These are phyloP conservation scores for Dispira simplex DNA, from an alignment of 192 early-diverging fungal species.

Conservation along the genomic window DNA sequence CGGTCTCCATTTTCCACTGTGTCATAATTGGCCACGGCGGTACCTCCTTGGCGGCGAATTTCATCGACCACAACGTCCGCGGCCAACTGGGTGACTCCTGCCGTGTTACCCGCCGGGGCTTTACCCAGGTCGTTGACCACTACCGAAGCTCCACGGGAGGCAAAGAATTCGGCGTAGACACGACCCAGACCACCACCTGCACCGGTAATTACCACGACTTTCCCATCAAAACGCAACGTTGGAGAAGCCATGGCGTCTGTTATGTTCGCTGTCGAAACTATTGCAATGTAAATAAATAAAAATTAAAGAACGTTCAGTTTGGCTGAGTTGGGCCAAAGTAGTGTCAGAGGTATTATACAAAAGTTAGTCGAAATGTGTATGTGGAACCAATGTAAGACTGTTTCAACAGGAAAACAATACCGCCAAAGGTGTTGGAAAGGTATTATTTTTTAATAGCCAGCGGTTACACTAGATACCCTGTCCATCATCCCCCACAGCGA, in stretches of 20 bases:
- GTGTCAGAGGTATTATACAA: too few species aligned
- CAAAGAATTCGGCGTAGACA: slow-evolving; percentile 87
- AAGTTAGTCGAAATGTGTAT: too few species aligned
- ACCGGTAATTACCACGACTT: slow-evolving; percentile 79
- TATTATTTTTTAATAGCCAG: too few species aligned
- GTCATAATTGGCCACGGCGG: slow-evolving; percentile 93
- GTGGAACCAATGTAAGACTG: too few species aligned
- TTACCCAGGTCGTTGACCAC: slow-evolving; percentile 94
- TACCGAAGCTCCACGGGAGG: slow-evolving; percentile 76
- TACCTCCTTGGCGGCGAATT: slow-evolving; percentile 72
- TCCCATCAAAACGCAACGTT: slow-evolving; percentile 53
- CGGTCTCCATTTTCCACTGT: slow-evolving; percentile 95
- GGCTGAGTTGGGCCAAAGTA: too few species aligned
- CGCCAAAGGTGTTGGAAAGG: too few species aligned
- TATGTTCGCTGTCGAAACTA: too few species aligned
- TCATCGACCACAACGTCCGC: slow-evolving; percentile 94
- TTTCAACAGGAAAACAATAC: too few species aligned
- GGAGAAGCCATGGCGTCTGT: not conserved
- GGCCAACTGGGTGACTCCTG: slow-evolving; percentile 55
- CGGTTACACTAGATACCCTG: too few species aligned
- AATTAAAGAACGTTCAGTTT: too few species aligned
- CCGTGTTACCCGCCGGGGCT: slow-evolving; percentile 42
- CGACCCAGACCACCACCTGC: slow-evolving; percentile 78
- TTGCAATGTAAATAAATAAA: too few species aligned
- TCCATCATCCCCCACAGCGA: too few species aligned